These are phyloP conservation scores for Candida buenavistaensis DNA, from an alignment of 1,139 yeast genomes.

Conservation along the genomic window DNA sequence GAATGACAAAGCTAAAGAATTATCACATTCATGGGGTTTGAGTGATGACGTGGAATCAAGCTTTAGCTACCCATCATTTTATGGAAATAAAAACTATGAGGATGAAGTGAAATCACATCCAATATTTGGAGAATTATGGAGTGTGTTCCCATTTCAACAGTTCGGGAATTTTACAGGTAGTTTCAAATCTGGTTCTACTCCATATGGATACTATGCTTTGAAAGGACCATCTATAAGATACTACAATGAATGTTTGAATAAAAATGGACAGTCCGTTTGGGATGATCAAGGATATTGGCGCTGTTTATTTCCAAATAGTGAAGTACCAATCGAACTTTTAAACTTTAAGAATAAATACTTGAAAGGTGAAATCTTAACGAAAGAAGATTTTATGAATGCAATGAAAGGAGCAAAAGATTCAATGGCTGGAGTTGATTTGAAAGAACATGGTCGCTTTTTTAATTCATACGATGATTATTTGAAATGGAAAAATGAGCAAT, in stretches of 20 bases:
- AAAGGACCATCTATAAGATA: constrained; percentile 63
- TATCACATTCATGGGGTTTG: constrained; percentile 17
- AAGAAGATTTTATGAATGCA: constrained; percentile 46
- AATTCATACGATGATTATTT: constrained; percentile 62
- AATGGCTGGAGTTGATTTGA: constrained; percentile 36
- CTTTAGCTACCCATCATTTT: constrained; percentile 11
- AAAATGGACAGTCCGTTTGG: constrained; percentile 75
- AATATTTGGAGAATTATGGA: constrained; percentile 12
- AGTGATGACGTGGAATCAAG: constrained; percentile 6
- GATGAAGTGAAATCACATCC: constrained; percentile 12
- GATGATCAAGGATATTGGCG: constrained; percentile 82
- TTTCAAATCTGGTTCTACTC: constrained; percentile 23
- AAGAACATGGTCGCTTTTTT: constrained; percentile 48
- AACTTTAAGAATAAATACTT: constrained; percentile 26
- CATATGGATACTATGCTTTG: constrained; percentile 54
- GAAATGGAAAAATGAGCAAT: constrained; percentile 66
- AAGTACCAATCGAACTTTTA: constrained; percentile 37
- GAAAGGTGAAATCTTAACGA: constrained; percentile 42
- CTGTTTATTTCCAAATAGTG: constrained; percentile 72
- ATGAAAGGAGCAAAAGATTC: constrained; percentile 13
- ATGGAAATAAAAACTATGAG: neutral
- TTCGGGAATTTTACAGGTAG: constrained; percentile 9
- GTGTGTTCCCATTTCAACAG: constrained; percentile 12
- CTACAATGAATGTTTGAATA: constrained; percentile 61
- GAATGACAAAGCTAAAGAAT: constrained; percentile 24